Evolutionary conservation across 2,329 filamentous ascomycete genomes (phyloP).

Genomic region (Allantophomopsis lycopodina): DNA sequence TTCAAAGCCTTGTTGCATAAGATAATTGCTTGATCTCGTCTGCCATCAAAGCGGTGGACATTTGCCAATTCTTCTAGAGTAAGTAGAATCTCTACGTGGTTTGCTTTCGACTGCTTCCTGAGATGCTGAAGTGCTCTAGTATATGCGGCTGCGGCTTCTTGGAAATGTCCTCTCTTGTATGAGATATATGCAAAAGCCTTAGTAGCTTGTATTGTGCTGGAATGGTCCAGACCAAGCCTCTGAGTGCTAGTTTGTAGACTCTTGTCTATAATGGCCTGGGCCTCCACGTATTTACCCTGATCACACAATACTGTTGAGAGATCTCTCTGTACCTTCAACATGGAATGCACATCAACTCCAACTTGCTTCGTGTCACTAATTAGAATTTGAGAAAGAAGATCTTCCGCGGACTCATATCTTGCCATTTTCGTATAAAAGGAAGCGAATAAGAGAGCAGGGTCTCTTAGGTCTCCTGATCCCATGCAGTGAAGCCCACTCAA

Average conservation of each 20-base stretch:
- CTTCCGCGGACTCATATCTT: too few relatives aligned
- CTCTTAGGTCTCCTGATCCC: too few relatives aligned
- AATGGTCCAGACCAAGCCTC: not conserved
- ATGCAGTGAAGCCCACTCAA: too few relatives aligned
- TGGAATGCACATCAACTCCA: constrained; percentile 1
- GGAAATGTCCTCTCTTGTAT: not conserved
- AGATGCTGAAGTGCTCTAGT: not conserved
- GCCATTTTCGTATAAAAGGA: too few relatives aligned
- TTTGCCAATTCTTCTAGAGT: not conserved
- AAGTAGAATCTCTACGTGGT: not conserved
- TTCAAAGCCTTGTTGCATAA: constrained; percentile 1
- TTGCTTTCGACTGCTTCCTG: not conserved
- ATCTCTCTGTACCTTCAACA: not conserved
- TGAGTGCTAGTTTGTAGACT: not conserved
- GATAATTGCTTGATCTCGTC: not conserved
- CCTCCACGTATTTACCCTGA: constrained; percentile 4
- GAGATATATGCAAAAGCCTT: not conserved
- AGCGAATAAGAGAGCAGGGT: too few relatives aligned
- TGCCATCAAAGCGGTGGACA: not conserved
- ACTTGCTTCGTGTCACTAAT: not conserved
- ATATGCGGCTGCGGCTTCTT: not conserved
- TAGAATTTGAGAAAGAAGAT: too few relatives aligned
- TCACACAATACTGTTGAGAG: not conserved
- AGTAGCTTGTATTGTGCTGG: not conserved
- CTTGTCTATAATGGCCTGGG: not conserved